Percentiles rank a stretch among this genome's conserved stretches.
Evolutionary conservation across 352 stramenopile genomes (phyloP).

Genomic region (Globisporangium yorkense): DNA sequence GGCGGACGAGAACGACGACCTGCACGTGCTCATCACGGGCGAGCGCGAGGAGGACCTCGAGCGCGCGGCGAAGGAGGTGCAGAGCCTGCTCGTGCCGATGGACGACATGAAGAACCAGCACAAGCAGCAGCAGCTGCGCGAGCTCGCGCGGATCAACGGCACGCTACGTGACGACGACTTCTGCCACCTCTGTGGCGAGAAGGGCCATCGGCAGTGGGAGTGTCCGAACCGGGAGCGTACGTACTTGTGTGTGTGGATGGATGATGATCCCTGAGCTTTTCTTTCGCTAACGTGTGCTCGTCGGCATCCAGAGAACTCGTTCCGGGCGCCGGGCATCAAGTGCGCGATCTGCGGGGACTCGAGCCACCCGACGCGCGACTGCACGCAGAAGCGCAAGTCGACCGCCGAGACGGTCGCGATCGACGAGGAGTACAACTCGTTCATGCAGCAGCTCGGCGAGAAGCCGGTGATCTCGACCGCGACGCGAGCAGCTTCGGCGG

Average conservation of each 20-base stretch:
- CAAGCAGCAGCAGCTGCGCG: conserved; percentile 97
- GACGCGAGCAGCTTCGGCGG: conserved; percentile 18
- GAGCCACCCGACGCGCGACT: conserved; percentile 97
- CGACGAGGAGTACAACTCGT: conserved; percentile 81
- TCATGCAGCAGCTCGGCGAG: conserved; percentile 85
- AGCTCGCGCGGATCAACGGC: conserved; percentile 99
- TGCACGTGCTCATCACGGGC: conserved; percentile 93
- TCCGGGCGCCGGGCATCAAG: conserved; percentile 88
- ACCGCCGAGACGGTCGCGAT: conserved; percentile 68
- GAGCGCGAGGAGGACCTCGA: conserved; percentile 87
- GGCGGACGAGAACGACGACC: conserved; percentile 94
- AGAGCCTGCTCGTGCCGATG: conserved; percentile 88
- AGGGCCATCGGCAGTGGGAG: conserved; percentile 97
- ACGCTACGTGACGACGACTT: conserved; percentile 97
- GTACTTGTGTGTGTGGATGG: conserved; percentile 17
- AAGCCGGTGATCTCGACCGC: conserved; percentile 61
- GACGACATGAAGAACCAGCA: conserved; percentile 93
- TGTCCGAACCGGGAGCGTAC: conserved; percentile 90
- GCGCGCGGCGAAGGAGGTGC: conserved; percentile 83
- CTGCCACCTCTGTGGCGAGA: conserved; percentile 97
- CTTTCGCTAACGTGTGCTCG: too few species aligned
- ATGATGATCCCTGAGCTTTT: too few species aligned
- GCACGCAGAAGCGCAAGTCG: conserved; percentile 85
- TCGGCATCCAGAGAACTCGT: conserved; percentile 25
- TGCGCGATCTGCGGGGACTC: conserved; percentile 98